Evolutionary conservation across 2,329 filamentous ascomycete genomes (phyloP).

Genomic region (Botrytis sinoallii): DNA sequence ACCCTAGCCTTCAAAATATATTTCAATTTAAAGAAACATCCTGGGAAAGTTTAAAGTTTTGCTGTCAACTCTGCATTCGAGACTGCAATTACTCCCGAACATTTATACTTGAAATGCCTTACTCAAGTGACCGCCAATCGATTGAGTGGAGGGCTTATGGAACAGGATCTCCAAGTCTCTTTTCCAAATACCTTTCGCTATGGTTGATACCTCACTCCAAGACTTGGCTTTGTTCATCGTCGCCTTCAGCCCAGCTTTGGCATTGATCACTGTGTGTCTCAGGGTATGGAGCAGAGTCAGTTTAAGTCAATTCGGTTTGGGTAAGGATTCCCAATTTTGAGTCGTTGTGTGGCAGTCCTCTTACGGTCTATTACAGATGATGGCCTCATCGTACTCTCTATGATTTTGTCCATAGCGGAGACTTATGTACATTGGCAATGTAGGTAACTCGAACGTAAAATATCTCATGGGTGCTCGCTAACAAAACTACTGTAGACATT

Average conservation of each 20-base stretch:
- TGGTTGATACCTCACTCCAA: slow-evolving; percentile 2
- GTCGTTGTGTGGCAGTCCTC: background rate
- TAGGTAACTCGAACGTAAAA: background rate
- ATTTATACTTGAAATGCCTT: background rate
- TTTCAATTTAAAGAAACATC: background rate
- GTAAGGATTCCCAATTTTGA: background rate
- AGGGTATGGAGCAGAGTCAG: background rate
- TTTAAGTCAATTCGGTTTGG: background rate
- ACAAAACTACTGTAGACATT: background rate
- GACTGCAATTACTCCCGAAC: background rate
- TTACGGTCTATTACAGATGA: background rate
- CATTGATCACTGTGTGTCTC: background rate
- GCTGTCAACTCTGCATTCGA: background rate
- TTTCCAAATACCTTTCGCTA: background rate
- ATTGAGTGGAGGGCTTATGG: background rate
- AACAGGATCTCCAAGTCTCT: background rate
- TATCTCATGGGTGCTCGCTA: background rate
- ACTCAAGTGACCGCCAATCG: background rate
- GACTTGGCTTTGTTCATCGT: background rate
- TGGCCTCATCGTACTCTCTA: background rate
- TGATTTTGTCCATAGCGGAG: background rate
- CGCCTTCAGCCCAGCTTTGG: background rate
- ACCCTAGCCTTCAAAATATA: background rate
- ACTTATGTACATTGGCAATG: background rate
- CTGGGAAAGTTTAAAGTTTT: background rate